Conservation (phyloP, 768 basidiomycete species). For the Naematelia encephala region DNA sequence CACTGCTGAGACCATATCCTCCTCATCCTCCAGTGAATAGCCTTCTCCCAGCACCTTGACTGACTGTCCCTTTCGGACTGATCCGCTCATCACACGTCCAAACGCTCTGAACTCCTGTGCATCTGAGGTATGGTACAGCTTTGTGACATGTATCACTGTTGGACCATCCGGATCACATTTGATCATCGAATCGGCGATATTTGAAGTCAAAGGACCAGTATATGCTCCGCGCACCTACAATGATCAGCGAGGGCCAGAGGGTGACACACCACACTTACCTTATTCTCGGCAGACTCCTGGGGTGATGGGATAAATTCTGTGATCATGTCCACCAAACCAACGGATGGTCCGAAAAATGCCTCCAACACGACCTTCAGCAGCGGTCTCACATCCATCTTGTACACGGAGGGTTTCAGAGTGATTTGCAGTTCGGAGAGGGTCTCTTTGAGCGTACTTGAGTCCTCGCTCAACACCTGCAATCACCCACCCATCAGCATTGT, state of each 20-base stretch:
- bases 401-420: conserved; percentile 83
- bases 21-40: conserved; percentile 97
- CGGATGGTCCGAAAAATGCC: conserved; percentile 90
- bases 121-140: conserved; percentile 93
- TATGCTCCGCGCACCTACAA: conserved; percentile 75
- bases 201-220: conserved; percentile 79
- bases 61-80: conserved; percentile 72
- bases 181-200: conserved; percentile 74
- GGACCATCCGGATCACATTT: conserved; percentile 79
- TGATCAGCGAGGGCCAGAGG: conserved; percentile 1
- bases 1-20: conserved; percentile 84
- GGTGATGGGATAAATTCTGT: conserved; percentile 79
- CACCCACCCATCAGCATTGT: not conserved
- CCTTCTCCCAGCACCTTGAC: conserved; percentile 98
- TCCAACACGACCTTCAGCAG: conserved; percentile 86
- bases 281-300: conserved; percentile 47
- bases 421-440: conserved; percentile 78
- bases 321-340: conserved; percentile 89
- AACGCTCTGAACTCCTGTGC: conserved; percentile 96
- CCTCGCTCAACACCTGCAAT: conserved; percentile 79
- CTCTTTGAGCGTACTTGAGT: conserved; percentile 76
- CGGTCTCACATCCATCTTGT: conserved; percentile 97
- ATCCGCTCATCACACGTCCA: conserved; percentile 90
- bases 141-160: conserved; percentile 86
- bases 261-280: conserved; percentile 38